Base-by-base conservation (phyloP, 1,284 basidiomycete species). In the Austroboletus niveus region DNA sequence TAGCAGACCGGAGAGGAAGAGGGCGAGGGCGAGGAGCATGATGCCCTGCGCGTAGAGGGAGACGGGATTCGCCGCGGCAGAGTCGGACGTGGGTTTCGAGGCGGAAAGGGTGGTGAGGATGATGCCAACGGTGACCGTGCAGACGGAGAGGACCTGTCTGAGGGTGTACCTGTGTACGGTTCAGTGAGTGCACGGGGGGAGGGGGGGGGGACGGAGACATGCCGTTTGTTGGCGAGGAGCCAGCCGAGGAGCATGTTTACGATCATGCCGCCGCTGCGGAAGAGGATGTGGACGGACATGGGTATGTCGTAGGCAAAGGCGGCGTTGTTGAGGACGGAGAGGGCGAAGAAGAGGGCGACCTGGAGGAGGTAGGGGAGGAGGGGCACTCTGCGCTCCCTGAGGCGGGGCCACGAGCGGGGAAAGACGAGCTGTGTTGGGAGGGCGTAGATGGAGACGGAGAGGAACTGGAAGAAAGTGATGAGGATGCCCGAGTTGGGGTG, bases 221-320 rank as follows among this genome's bases (percentile, higher is more conserved):
- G 27, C 27, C 27, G 27, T 29, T 6, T 29, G 27, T 7, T 75
- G 2, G 74, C 75, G 14, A 91, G 57, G 1, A 84, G 45, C 76
- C 79, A 86, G 0, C 90, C 92, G 51, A 93, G 73, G 9, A 87
- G 40, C 80, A 94, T 84, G 61, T 86, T 90, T 43, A 92, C 72
- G n/a, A 89, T 79, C 62, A 92, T 71, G n/a, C 94, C 94, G 1
- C 91, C 94, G 60, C 90, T 93, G 35, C 94, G 79, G 65, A 97
- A 98, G 52, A 98, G 91, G 67, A 98, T 97, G 69, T 98, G 94
- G 1, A 98, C 88, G 0, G 91, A 75, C 82, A 97, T 92, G 14
- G 94, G 94, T 52, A 97, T 89, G 53, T 80, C 71, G 62, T 83
- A 94, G 4, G 83, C 89, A 66, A 98, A 97, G 1, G 93, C 94